A percentile compares a stretch with the other conserved stretches of the same genome.
phyloP scores from a whole-genome alignment of 306 rosid species.

The Luffa acutangula region DNA sequence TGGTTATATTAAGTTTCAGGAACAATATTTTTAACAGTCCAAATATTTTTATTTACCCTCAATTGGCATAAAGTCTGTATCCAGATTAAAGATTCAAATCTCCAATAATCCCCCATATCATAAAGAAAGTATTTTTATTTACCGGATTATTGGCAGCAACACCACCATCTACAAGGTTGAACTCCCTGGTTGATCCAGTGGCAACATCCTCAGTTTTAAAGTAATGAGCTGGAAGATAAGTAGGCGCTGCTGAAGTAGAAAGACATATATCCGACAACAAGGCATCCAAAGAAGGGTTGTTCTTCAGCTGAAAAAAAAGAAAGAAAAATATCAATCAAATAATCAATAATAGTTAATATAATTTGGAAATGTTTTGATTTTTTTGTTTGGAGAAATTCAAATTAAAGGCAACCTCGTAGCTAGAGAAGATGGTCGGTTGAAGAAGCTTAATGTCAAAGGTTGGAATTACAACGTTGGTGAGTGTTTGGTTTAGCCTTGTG shows the following conservation, averaged over 20 bases:
- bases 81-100: too few relatives aligned
- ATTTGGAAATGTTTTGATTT: too few relatives aligned
- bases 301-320: conserved; percentile 17
- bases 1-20: too few relatives aligned
- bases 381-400: neutral
- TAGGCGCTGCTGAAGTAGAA: conserved; percentile 50
- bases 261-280: conserved; percentile 42
- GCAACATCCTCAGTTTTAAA: conserved; percentile 19
- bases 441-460: conserved; percentile 45
- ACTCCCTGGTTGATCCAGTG: conserved; percentile 19
- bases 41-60: too few relatives aligned
- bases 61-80: too few relatives aligned
- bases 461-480: conserved; percentile 45
- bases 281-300: conserved; percentile 22
- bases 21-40: too few relatives aligned
- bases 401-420: conserved; percentile 29
- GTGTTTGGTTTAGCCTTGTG: conserved; percentile 20
- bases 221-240: conserved; percentile 41
- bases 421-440: conserved; percentile 53
- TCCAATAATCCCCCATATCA: too few relatives aligned
- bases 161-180: conserved; percentile 62
- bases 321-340: neutral
- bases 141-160: conserved; percentile 65
- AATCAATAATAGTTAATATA: neutral
- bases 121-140: conserved; percentile 3